Evolutionary conservation across 2,329 filamentous ascomycete genomes (phyloP).

Genomic region (Pseudogymnoascus sp.): DNA sequence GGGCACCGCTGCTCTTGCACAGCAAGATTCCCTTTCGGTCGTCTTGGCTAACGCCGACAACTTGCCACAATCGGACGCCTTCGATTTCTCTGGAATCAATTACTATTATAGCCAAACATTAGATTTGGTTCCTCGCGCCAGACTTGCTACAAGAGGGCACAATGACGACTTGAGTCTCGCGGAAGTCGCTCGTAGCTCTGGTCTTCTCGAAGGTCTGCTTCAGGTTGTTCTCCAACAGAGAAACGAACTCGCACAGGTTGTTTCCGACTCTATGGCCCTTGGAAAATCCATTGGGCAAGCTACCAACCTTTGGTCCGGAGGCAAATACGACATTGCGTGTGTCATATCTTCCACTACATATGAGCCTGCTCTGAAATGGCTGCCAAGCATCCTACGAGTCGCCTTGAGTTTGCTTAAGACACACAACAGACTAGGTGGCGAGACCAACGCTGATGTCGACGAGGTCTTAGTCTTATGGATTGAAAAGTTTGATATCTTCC

Average conservation of each 20-base stretch:
- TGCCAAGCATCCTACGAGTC: constrained; percentile 59
- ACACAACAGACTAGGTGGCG: constrained; percentile 55
- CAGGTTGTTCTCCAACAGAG: constrained; percentile 56
- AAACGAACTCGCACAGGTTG: constrained; percentile 19
- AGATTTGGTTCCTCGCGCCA: constrained; percentile 60
- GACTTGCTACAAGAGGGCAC: constrained; percentile 61
- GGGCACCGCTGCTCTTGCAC: constrained; percentile 60
- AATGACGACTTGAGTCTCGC: constrained; percentile 76
- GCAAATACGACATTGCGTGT: constrained; percentile 17
- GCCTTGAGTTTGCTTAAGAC: constrained; percentile 53
- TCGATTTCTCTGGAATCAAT: constrained; percentile 41
- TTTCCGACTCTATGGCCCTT: constrained; percentile 15
- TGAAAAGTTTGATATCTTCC: constrained; percentile 37
- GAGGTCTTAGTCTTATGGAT: constrained; percentile 42
- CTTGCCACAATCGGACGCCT: constrained; percentile 21
- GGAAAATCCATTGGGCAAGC: constrained; percentile 18
- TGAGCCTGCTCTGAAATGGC: constrained; percentile 39
- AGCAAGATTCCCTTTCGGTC: constrained; percentile 61
- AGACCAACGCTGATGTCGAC: constrained; percentile 26
- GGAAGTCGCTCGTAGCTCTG: constrained; percentile 70
- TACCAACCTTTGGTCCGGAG: constrained; percentile 35
- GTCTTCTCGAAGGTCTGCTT: constrained; percentile 80
- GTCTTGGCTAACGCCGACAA: constrained; percentile 54
- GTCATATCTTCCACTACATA: not conserved
- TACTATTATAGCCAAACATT: constrained; percentile 73